Conservation (phyloP, 352 stramenopile species). For the Phytopythium sindhum region DNA sequence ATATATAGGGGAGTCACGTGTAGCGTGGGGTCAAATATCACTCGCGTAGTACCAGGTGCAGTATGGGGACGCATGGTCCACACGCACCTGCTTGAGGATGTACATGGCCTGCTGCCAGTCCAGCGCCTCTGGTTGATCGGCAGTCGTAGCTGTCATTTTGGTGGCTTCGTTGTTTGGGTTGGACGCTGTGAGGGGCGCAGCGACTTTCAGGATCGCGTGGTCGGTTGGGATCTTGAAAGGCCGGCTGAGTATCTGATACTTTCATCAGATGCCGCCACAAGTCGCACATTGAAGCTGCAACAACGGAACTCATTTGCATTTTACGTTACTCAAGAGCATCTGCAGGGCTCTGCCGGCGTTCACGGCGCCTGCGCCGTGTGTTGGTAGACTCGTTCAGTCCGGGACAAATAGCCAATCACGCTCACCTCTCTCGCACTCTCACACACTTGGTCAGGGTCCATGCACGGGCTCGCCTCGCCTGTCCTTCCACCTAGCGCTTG, state of each 20-base stretch:
- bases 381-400: neutral
- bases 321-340: neutral
- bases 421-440: neutral
- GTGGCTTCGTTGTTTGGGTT: neutral
- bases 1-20: neutral
- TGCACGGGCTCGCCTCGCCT: too few species aligned
- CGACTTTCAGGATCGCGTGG: too few species aligned
- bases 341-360: neutral
- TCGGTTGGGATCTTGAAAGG: neutral
- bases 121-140: neutral
- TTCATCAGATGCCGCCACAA: neutral
- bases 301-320: neutral
- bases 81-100: constrained; percentile 1
- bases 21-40: neutral
- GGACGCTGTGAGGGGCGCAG: too few species aligned
- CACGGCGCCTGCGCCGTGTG: neutral
- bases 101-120: neutral
- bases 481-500: neutral
- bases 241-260: neutral
- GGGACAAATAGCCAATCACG: neutral
- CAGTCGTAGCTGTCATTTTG: neutral
- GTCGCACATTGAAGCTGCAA: neutral
- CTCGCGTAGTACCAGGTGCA: neutral
- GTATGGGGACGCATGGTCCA: neutral
- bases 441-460: too few species aligned